A percentile compares a stretch with the other conserved stretches of the same genome.
Conservation (phyloP, 2,329 filamentous ascomycete genomes). For the Aspergillus latus region DNA sequence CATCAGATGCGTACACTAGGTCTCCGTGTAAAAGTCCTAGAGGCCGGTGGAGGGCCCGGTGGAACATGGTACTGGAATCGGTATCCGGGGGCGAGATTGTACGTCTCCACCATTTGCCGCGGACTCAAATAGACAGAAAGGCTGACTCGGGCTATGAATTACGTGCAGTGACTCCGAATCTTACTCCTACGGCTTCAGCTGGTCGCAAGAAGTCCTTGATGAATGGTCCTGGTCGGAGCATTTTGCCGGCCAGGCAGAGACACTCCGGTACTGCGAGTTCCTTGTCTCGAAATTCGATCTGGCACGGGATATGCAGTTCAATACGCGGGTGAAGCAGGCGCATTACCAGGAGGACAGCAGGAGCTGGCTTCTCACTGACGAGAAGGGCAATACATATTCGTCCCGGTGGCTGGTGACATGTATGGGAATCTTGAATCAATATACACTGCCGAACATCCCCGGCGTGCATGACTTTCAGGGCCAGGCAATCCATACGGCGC, state of each 20-base stretch:
- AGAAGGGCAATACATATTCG: constrained; percentile 41
- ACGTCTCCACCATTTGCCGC: not conserved
- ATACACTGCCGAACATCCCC: constrained; percentile 42
- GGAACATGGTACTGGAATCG: constrained; percentile 60
- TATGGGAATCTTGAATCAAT: constrained; percentile 50
- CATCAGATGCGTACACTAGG: constrained; percentile 54
- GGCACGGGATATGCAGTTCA: constrained; percentile 48
- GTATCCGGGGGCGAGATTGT: constrained; percentile 53
- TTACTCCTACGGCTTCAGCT: constrained; percentile 56
- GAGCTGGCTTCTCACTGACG: constrained; percentile 48
- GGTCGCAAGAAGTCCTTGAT: not conserved
- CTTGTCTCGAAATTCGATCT: constrained; percentile 47
- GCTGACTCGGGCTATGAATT: not conserved
- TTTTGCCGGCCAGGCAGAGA: constrained; percentile 36
- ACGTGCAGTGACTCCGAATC: constrained; percentile 56
- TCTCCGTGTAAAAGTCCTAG: constrained; percentile 51
- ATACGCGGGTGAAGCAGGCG: constrained; percentile 39
- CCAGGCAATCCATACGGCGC: constrained; percentile 55
- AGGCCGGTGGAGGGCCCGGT: constrained; percentile 53
- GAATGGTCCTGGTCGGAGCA: constrained; percentile 48
- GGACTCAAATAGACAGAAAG: not conserved
- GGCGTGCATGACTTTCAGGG: constrained; percentile 51
- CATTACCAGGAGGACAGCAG: constrained; percentile 10
- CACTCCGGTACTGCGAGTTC: constrained; percentile 50
- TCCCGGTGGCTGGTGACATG: constrained; percentile 48